Conservation (phyloP, 257 asterid species). For the Scutellaria baicalensis region DNA sequence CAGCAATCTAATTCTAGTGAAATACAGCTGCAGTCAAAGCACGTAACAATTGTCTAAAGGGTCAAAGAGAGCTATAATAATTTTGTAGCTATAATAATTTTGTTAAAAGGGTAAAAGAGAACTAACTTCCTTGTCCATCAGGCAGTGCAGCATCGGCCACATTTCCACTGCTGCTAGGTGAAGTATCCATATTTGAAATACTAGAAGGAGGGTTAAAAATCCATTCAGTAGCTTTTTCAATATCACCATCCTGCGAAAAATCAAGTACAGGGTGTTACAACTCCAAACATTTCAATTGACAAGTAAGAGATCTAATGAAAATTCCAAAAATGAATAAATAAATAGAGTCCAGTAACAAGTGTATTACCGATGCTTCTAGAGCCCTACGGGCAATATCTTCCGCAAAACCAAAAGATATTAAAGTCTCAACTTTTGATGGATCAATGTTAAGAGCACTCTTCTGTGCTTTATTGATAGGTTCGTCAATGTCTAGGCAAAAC, state of each 20-base stretch:
- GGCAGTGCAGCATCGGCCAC: constrained; percentile 53
- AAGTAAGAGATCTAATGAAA: neutral
- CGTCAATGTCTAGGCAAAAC: constrained; percentile 58
- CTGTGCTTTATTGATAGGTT: constrained; percentile 48
- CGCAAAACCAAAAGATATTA: constrained; percentile 80
- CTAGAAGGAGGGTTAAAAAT: constrained; percentile 61
- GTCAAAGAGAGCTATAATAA: too few relatives aligned
- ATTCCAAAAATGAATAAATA: neutral
- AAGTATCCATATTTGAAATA: constrained; percentile 42
- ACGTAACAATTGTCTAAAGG: neutral
- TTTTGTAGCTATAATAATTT: too few relatives aligned
- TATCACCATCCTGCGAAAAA: constrained; percentile 68
- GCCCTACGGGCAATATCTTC: constrained; percentile 83
- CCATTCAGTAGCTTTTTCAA: constrained; percentile 95
- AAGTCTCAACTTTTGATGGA: constrained; percentile 65
- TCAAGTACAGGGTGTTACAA: neutral
- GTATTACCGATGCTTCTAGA: constrained; percentile 68
- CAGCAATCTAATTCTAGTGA: neutral
- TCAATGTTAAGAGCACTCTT: constrained; percentile 41
- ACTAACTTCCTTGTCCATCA: constrained; percentile 96
- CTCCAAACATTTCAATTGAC: neutral
- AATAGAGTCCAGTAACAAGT: neutral
- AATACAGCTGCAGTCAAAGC: neutral
- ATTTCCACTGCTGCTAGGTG: constrained; percentile 47
- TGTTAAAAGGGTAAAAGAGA: neutral